Conservation (phyloP, 2,329 filamentous ascomycete species). For the Rutstroemia sydowiana region DNA sequence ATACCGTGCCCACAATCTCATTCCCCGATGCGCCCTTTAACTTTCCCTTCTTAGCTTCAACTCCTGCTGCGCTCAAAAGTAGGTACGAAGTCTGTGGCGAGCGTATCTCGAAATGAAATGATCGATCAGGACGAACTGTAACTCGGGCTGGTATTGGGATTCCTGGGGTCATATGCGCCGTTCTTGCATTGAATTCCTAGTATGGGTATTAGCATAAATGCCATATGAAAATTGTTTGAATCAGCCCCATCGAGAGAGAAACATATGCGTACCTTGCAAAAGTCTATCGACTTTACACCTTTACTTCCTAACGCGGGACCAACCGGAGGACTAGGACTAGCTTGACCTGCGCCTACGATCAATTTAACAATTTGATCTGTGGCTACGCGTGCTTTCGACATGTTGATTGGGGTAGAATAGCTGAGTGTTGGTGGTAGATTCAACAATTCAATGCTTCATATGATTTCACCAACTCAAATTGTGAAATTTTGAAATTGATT, state of each 20-base stretch:
- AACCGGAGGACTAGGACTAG: conserved; percentile 88
- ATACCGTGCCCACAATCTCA: conserved; percentile 76
- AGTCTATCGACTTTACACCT: conserved; percentile 99
- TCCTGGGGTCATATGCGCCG: conserved; percentile 72
- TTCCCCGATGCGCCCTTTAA: conserved; percentile 68
- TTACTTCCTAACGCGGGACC: conserved; percentile 94
- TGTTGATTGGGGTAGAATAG: conserved; percentile 15
- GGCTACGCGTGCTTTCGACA: conserved; percentile 30
- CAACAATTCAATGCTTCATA: not conserved
- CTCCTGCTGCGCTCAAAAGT: conserved; percentile 74
- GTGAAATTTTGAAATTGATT: conserved; percentile 1
- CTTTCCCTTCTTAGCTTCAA: conserved; percentile 64
- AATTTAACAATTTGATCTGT: conserved; percentile 83
- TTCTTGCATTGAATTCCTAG: conserved; percentile 97
- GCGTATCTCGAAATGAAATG: conserved; percentile 87
- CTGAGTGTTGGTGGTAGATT: no score
- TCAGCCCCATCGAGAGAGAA: no score
- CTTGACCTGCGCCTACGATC: conserved; percentile 93
- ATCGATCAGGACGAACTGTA: conserved; percentile 84
- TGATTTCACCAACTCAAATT: not conserved
- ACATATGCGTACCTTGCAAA: conserved; percentile 71
- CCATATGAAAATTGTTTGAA: no score
- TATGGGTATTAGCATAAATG: conserved; percentile 4
- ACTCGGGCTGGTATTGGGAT: conserved; percentile 87
- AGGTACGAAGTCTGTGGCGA: conserved; percentile 93